Conservation (phyloP, 768 basidiomycete species). For the Naganishia kalamii region DNA sequence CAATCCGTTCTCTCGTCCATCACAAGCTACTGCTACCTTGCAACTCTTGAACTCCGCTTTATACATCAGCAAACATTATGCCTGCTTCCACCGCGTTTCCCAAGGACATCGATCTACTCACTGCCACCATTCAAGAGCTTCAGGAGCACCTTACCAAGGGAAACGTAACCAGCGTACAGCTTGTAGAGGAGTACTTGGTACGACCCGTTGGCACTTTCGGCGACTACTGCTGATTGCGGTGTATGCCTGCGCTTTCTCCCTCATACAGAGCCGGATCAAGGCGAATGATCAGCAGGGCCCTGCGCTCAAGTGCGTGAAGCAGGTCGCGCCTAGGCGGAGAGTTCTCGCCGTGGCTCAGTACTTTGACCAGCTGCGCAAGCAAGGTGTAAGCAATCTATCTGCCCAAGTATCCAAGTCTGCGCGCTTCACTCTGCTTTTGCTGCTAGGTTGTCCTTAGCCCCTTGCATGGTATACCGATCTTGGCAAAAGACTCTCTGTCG, state of each 20-base stretch:
- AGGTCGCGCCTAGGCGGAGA: not conserved
- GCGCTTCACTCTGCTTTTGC: too few relatives aligned
- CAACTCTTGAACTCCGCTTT: too few relatives aligned
- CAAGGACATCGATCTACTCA: not conserved
- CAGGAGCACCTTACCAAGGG: not conserved
- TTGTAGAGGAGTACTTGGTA: not conserved
- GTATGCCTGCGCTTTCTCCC: not conserved
- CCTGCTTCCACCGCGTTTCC: too few relatives aligned
- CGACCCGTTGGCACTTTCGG: not conserved
- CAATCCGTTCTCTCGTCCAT: too few relatives aligned
- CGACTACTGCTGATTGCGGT: not conserved
- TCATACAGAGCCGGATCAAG: not conserved
- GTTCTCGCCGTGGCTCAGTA: not conserved
- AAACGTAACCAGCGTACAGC: not conserved
- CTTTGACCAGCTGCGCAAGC: not conserved
- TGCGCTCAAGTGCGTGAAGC: not conserved
- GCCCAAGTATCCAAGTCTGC: not conserved
- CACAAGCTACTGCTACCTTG: too few relatives aligned
- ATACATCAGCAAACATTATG: too few relatives aligned
- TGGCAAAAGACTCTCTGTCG: too few relatives aligned
- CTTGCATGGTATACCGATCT: not conserved
- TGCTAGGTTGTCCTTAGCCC: not conserved
- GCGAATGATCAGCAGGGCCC: not conserved
- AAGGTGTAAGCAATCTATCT: not conserved
- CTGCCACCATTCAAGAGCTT: constrained; percentile 1